Evolutionary conservation across 345 rosid species (phyloP).

Genomic region (Corchorus olitorius): DNA sequence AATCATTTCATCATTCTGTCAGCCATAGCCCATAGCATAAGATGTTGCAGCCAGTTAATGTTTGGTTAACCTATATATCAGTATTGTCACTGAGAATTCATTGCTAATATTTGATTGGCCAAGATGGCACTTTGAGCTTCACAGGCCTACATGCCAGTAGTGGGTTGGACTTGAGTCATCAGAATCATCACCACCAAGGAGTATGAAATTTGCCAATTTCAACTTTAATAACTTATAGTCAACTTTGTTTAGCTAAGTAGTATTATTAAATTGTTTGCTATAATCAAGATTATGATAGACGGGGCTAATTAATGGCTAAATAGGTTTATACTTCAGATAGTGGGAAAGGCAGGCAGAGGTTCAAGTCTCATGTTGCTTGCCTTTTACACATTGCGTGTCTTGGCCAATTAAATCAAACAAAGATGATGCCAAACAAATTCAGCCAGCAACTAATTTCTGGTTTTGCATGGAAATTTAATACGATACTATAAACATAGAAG

Average conservation of each 20-base stretch:
- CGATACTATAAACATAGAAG: not conserved
- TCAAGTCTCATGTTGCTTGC: too few relatives aligned
- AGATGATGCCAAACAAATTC: not conserved
- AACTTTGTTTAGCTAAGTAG: not conserved
- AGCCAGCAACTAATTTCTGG: not conserved
- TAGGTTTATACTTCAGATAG: not conserved
- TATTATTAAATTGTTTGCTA: not conserved
- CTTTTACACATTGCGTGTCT: not conserved
- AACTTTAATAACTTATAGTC: too few relatives aligned
- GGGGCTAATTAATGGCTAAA: not conserved
- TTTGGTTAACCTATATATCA: not conserved
- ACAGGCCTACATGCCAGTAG: not conserved
- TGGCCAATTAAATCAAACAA: not conserved
- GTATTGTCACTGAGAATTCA: not conserved
- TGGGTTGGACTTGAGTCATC: too few relatives aligned
- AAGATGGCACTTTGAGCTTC: not conserved
- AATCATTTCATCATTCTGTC: not conserved
- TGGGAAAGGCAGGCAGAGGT: not conserved
- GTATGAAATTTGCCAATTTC: too few relatives aligned
- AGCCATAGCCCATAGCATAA: too few relatives aligned
- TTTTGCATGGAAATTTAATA: not conserved
- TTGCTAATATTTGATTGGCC: not conserved
- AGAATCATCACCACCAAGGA: too few relatives aligned
- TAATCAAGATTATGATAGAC: too few relatives aligned
- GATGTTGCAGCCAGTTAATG: not conserved